Conservation (phyloP, 257 asterid genomes). For the Gentiana straminea region DNA sequence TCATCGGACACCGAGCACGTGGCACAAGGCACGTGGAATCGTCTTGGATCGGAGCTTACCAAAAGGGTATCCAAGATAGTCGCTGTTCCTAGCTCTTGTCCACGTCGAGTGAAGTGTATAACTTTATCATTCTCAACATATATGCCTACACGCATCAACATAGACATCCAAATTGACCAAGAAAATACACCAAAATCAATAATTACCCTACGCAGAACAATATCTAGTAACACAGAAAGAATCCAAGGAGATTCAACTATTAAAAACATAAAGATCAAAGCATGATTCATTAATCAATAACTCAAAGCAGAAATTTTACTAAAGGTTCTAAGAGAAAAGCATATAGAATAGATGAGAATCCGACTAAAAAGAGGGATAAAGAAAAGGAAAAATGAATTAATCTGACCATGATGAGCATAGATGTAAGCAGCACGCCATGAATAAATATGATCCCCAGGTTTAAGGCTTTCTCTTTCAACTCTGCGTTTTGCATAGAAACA, state of each 20-base stretch:
- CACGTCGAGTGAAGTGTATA: conserved; percentile 85
- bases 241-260: too few relatives aligned
- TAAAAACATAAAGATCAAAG: neutral
- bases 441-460: conserved; percentile 91
- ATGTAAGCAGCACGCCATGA: conserved; percentile 87
- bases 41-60: conserved; percentile 66
- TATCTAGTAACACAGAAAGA: too few relatives aligned
- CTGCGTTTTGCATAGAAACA: conserved; percentile 26
- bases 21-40: conserved; percentile 49
- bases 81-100: conserved; percentile 94
- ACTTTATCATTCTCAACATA: conserved; percentile 74
- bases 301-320: neutral
- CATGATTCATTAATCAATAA: neutral
- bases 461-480: conserved; percentile 48
- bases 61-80: conserved; percentile 57
- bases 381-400: neutral
- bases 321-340: neutral
- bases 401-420: conserved; percentile 88
- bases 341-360: neutral
- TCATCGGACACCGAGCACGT: conserved; percentile 43
- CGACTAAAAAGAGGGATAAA: too few relatives aligned
- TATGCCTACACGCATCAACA: conserved; percentile 38
- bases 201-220: too few relatives aligned
- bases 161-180: too few relatives aligned
- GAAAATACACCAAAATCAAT: too few relatives aligned